Conservation (phyloP, 495 filamentous ascomycete species). For the Neurospora sublineolata region DNA sequence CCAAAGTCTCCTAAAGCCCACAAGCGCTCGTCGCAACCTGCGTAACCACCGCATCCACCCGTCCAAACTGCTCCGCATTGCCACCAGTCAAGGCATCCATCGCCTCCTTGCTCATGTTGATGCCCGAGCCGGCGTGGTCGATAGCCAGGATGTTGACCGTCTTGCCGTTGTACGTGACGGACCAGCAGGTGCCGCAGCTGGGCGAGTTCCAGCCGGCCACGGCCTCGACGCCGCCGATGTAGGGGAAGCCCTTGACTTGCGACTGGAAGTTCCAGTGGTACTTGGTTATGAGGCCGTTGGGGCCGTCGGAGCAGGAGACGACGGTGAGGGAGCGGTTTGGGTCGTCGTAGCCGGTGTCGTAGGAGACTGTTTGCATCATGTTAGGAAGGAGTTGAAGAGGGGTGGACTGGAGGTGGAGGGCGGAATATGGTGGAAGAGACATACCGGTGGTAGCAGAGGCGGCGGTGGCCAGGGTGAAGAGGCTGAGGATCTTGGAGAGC, state of each 20-base stretch:
- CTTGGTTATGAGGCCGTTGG: conserved; percentile 45
- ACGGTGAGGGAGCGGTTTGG: conserved; percentile 28
- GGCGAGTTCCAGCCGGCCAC: conserved; percentile 48
- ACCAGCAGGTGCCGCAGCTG: conserved; percentile 61
- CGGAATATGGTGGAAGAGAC: too few relatives aligned
- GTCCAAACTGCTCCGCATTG: conserved; percentile 42
- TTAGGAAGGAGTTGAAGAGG: too few relatives aligned
- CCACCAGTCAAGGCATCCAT: conserved; percentile 56
- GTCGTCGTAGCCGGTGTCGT: conserved; percentile 49
- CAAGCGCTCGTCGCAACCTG: conserved; percentile 29
- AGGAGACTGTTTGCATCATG: conserved; percentile 45
- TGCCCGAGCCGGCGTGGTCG: conserved; percentile 47
- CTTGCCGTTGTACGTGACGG: conserved; percentile 44
- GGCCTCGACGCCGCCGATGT: conserved; percentile 51
- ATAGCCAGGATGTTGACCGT: conserved; percentile 57
- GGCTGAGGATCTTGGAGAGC: conserved; percentile 32
- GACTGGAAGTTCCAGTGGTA: conserved; percentile 37
- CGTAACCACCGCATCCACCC: conserved; percentile 39
- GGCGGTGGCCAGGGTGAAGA: conserved; percentile 25
- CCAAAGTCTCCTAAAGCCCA: conserved; percentile 6
- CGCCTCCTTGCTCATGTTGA: conserved; percentile 53
- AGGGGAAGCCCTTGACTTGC: conserved; percentile 41
- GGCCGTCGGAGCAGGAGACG: conserved; percentile 47
- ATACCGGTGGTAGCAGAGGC: conserved; percentile 25
- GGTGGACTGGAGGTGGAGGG: too few relatives aligned